These are phyloP conservation scores for Eucalyptus decipiens DNA, from an alignment of 345 rosid species.

Conservation along the genomic window DNA sequence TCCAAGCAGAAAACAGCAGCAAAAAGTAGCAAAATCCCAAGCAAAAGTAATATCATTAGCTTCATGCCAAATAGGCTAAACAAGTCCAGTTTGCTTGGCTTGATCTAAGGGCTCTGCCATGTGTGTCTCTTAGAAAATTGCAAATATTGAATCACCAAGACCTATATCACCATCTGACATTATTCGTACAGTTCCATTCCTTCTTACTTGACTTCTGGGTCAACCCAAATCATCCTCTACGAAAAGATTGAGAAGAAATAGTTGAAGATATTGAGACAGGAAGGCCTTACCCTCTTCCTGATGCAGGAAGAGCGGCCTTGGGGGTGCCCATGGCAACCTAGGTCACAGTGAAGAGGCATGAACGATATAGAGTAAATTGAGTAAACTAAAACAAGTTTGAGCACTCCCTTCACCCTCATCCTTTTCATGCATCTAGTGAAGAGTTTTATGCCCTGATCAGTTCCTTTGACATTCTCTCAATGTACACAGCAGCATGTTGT, in stretches of 20 bases:
- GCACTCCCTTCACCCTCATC: not conserved
- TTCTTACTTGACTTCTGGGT: too few species aligned
- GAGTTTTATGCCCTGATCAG: not conserved
- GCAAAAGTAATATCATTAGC: not conserved
- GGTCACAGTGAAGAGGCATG: too few species aligned
- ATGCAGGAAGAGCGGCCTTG: too few species aligned
- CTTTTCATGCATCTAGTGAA: not conserved
- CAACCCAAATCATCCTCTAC: too few species aligned
- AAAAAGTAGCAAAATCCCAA: not conserved
- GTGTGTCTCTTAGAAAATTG: not conserved
- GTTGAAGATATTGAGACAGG: too few species aligned
- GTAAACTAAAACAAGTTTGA: not conserved
- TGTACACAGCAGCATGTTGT: not conserved
- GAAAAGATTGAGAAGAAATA: too few species aligned
- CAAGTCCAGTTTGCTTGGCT: not conserved
- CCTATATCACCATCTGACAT: not conserved
- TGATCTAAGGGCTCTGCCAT: not conserved
- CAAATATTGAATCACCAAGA: not conserved
- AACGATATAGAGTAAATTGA: not conserved
- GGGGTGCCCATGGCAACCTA: too few species aligned
- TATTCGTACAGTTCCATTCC: not conserved
- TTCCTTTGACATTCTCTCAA: not conserved
- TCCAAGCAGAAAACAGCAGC: not conserved
- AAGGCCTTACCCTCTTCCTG: too few species aligned
- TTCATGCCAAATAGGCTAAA: not conserved